phyloP scores from a whole-genome alignment of 257 asterid species.

The Lithospermum erythrorhizon region DNA sequence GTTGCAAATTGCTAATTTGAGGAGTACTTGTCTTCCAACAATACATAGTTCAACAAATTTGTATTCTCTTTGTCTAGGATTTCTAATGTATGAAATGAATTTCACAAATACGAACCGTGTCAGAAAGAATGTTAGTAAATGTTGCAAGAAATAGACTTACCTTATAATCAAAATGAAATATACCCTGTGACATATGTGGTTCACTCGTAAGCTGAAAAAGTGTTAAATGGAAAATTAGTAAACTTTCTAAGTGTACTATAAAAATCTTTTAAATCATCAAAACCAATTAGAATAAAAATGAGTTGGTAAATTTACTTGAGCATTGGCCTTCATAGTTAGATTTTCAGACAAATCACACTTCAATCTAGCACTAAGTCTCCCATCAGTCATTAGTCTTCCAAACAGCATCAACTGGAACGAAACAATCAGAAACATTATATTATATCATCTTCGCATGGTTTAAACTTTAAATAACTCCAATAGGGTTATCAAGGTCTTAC shows the following conservation, averaged over 20 bases:
- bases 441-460: slow-evolving; percentile 1
- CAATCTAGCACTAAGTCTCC: slow-evolving; percentile 84
- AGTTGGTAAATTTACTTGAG: slow-evolving; percentile 51
- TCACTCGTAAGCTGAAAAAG: slow-evolving; percentile 69
- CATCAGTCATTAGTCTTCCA: slow-evolving; percentile 85
- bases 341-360: slow-evolving; percentile 88
- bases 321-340: slow-evolving; percentile 74
- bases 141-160: slow-evolving; percentile 19
- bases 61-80: not conserved
- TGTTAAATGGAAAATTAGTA: slow-evolving; percentile 2
- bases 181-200: slow-evolving; percentile 92
- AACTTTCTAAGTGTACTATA: not conserved
- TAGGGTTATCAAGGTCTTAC: slow-evolving; percentile 16
- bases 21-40: not conserved
- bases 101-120: not conserved
- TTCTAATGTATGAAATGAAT: not conserved
- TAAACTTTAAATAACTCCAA: not conserved
- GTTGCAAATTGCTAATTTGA: not conserved
- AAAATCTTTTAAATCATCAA: not conserved
- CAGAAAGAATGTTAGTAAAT: not conserved
- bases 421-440: slow-evolving; percentile 7
- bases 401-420: slow-evolving; percentile 76
- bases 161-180: slow-evolving; percentile 93
- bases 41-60: not conserved
- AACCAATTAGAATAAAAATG: slow-evolving; percentile 7